Evolutionary conservation across 768 basidiomycete species (phyloP).

Genomic region (Xerocomus potaroensis): DNA sequence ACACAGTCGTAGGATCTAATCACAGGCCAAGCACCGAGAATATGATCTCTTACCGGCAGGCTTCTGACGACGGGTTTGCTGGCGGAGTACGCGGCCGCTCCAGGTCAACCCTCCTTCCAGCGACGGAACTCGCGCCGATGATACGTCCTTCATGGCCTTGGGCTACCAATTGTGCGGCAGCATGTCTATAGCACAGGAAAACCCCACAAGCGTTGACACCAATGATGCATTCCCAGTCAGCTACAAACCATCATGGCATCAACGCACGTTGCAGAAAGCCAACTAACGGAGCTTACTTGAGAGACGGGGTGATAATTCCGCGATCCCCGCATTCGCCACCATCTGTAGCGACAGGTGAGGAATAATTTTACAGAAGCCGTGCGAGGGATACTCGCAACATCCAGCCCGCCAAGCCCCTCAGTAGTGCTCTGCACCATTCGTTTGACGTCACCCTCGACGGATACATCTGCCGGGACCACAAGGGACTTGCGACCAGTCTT

Average conservation of each 20-base stretch:
- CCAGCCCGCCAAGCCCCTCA: constrained; percentile 6
- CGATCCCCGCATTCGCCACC: constrained; percentile 14
- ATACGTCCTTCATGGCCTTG: constrained; percentile 10
- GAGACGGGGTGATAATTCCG: too few relatives aligned
- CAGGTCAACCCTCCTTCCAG: not conserved
- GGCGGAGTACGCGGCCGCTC: constrained; percentile 11
- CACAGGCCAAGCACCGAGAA: too few relatives aligned
- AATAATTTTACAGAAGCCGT: too few relatives aligned
- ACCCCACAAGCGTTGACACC: constrained; percentile 14
- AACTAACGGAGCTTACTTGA: not conserved
- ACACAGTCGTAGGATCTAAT: not conserved
- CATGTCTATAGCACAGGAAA: constrained; percentile 26
- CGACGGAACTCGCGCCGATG: constrained; percentile 3
- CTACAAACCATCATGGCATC: not conserved
- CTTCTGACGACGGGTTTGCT: constrained; percentile 11
- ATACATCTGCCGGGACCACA: constrained; percentile 1
- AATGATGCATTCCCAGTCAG: constrained; percentile 26
- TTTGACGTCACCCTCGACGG: constrained; percentile 6
- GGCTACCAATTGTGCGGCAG: constrained; percentile 20
- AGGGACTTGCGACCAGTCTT: not conserved
- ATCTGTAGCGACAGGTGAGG: constrained; percentile 1
- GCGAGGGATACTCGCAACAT: constrained; percentile 11
- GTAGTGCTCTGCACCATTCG: constrained; percentile 9
- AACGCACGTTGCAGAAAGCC: constrained; percentile 6
- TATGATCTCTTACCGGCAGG: constrained; percentile 4